Evolutionary conservation across 2,329 filamentous ascomycete genomes (phyloP), one percentile per base, ranked within the genome.

Genomic region (Botryotinia calthae): DNA sequence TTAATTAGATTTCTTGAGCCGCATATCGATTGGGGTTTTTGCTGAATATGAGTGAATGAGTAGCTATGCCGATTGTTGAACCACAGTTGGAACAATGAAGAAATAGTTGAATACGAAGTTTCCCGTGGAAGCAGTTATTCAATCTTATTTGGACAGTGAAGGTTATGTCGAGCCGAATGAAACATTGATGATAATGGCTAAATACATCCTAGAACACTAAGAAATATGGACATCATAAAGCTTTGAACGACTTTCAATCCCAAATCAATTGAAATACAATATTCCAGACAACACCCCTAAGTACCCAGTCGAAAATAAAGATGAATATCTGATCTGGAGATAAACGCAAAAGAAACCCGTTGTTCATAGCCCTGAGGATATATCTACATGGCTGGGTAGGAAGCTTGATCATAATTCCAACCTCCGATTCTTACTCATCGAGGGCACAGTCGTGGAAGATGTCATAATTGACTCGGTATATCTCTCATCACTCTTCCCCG

Each of bases 91-190:
- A 4, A 4, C 7, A 37, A 37, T 22, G 56, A 20, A 59, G 18
- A 31, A 31, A 56, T 8, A 8, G 14, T 56, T 6, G 2, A 31
- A 12, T 34, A 2, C 3, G 18, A 34, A 58, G 8, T 22, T 4
- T 6, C 0, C 2, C 2, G 1, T 8, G 2, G 34, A 34, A 58
- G n/a, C 16, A 4, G 3, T 12, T 34, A 22, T 54, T n/a, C 4
- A n/a, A 54, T 6, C 6, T n/a, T 14, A 16, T 7, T 7, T 54
- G 2, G 12, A n/a, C 25, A n/a, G n/a, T 1, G 25, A 54, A 16
- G 4, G 16, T 54, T n/a, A n/a, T 54, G 2, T n/a, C 12, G 25
- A 54, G 48, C 25, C 12, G 22, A 51, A 51, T 37, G 48, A 12
- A 51, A 2, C 10, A 51, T 51, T 14, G 25, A 14, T 12, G 48